Base-by-base conservation (phyloP, 345 rosid species). In the Litchi chinensis region DNA sequence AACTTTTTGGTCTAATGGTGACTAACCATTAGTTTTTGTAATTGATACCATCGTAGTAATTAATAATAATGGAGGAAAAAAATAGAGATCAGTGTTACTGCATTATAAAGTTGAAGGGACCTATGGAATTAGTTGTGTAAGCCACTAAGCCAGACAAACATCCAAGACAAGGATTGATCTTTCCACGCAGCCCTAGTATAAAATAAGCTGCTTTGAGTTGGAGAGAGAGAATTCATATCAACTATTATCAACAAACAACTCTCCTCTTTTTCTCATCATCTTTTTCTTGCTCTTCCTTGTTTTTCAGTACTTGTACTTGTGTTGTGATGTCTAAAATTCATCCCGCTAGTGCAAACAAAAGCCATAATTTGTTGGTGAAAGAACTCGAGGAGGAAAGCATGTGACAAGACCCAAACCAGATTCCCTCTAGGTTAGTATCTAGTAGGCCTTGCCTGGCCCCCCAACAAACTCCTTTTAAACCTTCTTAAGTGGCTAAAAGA, bases 251-350 rank as follows among this genome's bases (percentile, higher is more conserved):
- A 56, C 40, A n/a, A 46, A 26, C 39, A 15, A 0, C 81, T 8
- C 9, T 48, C 60, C 41, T 52, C 22, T 19, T 10, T 22, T 46
- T 46, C 50, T 6, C 1, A 46, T 46, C 4, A 46, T 46, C 50
- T 10, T 46, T 4, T 6, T 46, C 50, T 46, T 46, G 9, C 4
- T 46, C 9, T 46, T 46, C 32, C 50, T 46, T 46, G 11, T 46
- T 46, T 46, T 46, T 46, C 15, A 32, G 8, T 48, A 8, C 6
- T 54, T 15, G 60, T 56, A 28, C 2, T 56, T 13, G 21, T 19
- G 60, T 56, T 19, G 26, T 21, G 50, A 88, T 86, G 91, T 88
- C 82, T 4, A 88, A 75, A 77, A 78, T 88, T 68, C 81, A 88
- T 78, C 91, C 91, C 0, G 74, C 84, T 6, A 81, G 77, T 21